phyloP scores from a whole-genome alignment of 805 yeast genomes.

The Lipomyces starkeyi region DNA sequence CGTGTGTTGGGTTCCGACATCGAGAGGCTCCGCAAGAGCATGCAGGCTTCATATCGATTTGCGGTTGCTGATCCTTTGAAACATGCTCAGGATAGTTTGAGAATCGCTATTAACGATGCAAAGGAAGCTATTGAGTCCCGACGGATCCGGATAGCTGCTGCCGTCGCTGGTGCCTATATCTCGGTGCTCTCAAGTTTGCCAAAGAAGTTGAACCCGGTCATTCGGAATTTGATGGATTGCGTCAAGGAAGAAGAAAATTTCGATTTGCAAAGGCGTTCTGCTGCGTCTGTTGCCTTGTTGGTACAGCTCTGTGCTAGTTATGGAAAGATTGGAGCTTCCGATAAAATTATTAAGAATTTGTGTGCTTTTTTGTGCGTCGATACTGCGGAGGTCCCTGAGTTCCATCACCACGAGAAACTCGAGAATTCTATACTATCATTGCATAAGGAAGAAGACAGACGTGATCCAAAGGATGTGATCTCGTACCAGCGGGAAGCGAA shows the following conservation, averaged over 20 bases:
- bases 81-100: conserved; percentile 74
- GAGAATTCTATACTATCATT: conserved; percentile 70
- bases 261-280: conserved; percentile 72
- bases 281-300: conserved; percentile 68
- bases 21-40: conserved; percentile 63
- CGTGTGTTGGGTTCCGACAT: conserved; percentile 67
- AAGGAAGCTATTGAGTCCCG: conserved; percentile 53
- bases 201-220: conserved; percentile 83
- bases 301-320: conserved; percentile 61
- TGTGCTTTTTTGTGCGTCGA: conserved; percentile 95
- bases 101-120: conserved; percentile 72
- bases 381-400: conserved; percentile 94
- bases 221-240: conserved; percentile 90
- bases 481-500: conserved; percentile 67
- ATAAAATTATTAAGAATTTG: conserved; percentile 85
- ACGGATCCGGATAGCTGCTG: conserved; percentile 67
- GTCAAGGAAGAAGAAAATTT: conserved; percentile 74
- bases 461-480: conserved; percentile 65
- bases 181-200: conserved; percentile 65
- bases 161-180: conserved; percentile 76
- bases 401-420: conserved; percentile 63
- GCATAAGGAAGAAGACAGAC: conserved; percentile 70
- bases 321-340: conserved; percentile 76
- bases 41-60: conserved; percentile 74
- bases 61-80: conserved; percentile 73